Conservation (phyloP, 2,329 filamentous ascomycete species). For the Fusarium hainanense region DNA sequence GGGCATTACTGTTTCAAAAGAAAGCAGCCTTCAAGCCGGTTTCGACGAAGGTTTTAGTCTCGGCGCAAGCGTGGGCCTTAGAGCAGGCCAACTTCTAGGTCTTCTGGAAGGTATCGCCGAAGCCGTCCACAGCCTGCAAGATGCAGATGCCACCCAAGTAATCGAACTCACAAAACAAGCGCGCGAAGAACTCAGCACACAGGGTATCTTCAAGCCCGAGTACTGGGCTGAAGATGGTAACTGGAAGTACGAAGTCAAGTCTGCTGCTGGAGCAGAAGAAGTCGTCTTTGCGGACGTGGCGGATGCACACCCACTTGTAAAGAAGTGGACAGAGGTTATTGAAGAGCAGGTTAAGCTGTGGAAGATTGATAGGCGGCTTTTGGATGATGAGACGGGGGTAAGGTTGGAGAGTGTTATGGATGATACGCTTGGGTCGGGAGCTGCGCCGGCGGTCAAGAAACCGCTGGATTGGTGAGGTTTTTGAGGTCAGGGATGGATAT, state of each 20-base stretch:
- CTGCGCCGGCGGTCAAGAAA: slow-evolving; percentile 46
- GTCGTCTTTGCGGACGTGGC: slow-evolving; percentile 72
- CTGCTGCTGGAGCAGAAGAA: slow-evolving; percentile 52
- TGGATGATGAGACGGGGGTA: slow-evolving; percentile 49
- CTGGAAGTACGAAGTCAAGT: slow-evolving; percentile 72
- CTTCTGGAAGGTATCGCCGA: slow-evolving; percentile 76
- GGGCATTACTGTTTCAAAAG: slow-evolving; percentile 82
- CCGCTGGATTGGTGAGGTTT: slow-evolving; percentile 54
- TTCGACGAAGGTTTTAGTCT: slow-evolving; percentile 93
- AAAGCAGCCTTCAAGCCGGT: slow-evolving; percentile 79
- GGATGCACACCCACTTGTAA: slow-evolving; percentile 72
- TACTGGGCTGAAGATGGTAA: slow-evolving; percentile 77
- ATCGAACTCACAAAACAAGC: slow-evolving; percentile 54
- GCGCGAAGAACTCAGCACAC: slow-evolving; percentile 67
- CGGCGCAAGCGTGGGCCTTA: slow-evolving; percentile 81
- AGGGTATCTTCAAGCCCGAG: slow-evolving; percentile 70
- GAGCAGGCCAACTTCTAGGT: slow-evolving; percentile 80
- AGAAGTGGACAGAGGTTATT: slow-evolving; percentile 65
- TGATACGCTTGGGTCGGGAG: slow-evolving; percentile 44
- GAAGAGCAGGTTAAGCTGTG: slow-evolving; percentile 49
- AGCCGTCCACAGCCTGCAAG: slow-evolving; percentile 53
- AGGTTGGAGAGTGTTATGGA: slow-evolving; percentile 45
- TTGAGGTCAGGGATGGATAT: not conserved
- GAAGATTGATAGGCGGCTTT: slow-evolving; percentile 50
- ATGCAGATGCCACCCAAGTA: slow-evolving; percentile 28